phyloP scores from a whole-genome alignment of 306 rosid species.

The Aeschynomene evenia region DNA sequence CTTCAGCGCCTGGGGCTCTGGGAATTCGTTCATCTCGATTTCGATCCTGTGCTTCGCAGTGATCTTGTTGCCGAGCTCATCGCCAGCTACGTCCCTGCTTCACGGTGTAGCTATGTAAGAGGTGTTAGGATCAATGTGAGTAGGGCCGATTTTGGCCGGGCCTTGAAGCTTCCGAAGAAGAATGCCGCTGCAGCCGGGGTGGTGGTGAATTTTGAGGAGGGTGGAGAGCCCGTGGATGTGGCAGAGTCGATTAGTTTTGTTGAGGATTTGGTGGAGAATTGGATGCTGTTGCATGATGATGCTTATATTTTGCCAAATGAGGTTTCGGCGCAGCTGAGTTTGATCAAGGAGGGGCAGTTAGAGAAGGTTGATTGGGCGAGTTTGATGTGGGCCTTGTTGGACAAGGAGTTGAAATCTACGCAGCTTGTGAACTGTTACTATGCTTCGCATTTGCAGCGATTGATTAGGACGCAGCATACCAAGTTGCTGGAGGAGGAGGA shows the following conservation, averaged over 20 bases:
- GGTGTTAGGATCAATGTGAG: constrained; percentile 43
- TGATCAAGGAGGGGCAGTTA: constrained; percentile 58
- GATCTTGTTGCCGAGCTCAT: constrained; percentile 72
- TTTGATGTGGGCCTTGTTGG: constrained; percentile 79
- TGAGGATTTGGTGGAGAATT: constrained; percentile 57
- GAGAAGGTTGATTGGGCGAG: constrained; percentile 83
- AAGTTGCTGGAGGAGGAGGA: constrained; percentile 48
- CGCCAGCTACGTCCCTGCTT: constrained; percentile 34
- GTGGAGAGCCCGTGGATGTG: constrained; percentile 15
- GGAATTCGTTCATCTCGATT: constrained; percentile 74
- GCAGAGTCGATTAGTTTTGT: constrained; percentile 55
- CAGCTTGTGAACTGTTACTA: constrained; percentile 65
- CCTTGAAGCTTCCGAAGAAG: constrained; percentile 61
- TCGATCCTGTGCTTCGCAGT: constrained; percentile 46
- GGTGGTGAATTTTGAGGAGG: too few species aligned
- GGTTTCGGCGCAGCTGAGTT: constrained; percentile 32
- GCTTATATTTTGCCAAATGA: constrained; percentile 61
- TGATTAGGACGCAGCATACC: constrained; percentile 60
- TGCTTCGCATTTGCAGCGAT: constrained; percentile 80
- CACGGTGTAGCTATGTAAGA: constrained; percentile 54
- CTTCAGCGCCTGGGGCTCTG: constrained; percentile 72
- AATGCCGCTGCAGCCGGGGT: not conserved
- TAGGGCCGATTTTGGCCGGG: constrained; percentile 76
- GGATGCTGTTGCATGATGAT: constrained; percentile 88
- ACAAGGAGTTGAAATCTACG: constrained; percentile 61